These are phyloP conservation scores for Lyophyllum semitale DNA, from an alignment of 768 basidiomycete species.

Conservation along the genomic window DNA sequence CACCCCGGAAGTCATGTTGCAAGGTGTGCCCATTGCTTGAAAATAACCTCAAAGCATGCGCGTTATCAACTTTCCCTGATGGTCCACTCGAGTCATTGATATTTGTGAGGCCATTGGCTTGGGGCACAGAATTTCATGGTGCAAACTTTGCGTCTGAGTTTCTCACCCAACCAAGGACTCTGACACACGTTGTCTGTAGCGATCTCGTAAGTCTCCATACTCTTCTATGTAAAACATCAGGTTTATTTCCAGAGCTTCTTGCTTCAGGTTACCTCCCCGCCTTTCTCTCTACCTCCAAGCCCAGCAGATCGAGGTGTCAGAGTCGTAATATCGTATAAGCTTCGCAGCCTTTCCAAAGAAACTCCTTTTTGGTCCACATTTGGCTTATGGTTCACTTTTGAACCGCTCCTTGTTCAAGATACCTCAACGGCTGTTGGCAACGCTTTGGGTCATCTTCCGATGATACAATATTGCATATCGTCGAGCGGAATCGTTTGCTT, in stretches of 20 bases:
- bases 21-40: conserved; percentile 52
- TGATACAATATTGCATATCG: conserved; percentile 55
- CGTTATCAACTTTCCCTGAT: conserved; percentile 1
- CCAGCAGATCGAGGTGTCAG: conserved; percentile 22
- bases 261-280: conserved; percentile 71
- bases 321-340: conserved; percentile 74
- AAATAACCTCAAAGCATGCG: conserved; percentile 30
- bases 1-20: neutral
- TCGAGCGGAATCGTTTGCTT: conserved; percentile 55
- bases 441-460: conserved; percentile 43
- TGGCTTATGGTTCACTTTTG: conserved; percentile 74
- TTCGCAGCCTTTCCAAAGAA: conserved; percentile 74
- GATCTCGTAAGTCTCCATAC: conserved; percentile 63
- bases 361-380: conserved; percentile 78
- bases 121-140: conserved; percentile 61
- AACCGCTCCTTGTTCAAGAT: conserved; percentile 49
- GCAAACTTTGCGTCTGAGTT: conserved; percentile 41
- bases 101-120: conserved; percentile 61
- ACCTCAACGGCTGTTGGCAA: conserved; percentile 30
- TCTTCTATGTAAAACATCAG: conserved; percentile 35
- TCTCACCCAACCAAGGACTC: conserved; percentile 13
- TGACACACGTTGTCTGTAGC: conserved; percentile 79
- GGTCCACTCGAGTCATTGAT: conserved; percentile 23
- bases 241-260: conserved; percentile 82
- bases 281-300: conserved; percentile 28